Evolutionary conservation across 192 early-diverging fungal genomes (phyloP), one percentile per base, ranked within the genome.

Genomic region (Coemansia brasiliensis): DNA sequence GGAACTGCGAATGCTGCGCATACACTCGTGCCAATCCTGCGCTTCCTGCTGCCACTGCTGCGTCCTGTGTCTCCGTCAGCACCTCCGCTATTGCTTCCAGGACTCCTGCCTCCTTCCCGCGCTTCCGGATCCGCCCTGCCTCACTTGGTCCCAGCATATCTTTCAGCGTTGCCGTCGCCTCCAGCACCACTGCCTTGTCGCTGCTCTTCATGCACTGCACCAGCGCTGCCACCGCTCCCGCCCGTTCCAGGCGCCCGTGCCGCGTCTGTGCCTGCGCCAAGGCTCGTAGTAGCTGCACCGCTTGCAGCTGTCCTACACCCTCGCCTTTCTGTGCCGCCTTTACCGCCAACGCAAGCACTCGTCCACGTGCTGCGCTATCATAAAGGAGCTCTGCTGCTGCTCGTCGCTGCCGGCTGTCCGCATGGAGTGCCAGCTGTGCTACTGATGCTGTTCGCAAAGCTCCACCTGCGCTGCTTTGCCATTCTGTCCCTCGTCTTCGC

Each of bases 341-440:
- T 10, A 70, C 37, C 15, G 65, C 40, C 63, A 67, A 44, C 24
- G 2, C 3, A 20, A 70, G 51, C 56, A 65, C 54, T 9, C 46
- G 42, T 1, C 20, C 22, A 16, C 63, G 39, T 54, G 59, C 65
- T 13, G 60, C 67, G 38, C 22, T 42, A 37, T 77, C 74, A 12
- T 58, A 57, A 39, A 77, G 27, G 35, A 77, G 52, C 20, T 77
- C 63, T 9, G 56, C 40, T 0, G 74, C 63, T 1, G 63, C 58
- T 5, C 39, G 37, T 10, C 74, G 67, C 29, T 59, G 32, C 15
- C 51, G 51, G 44, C 59, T 55, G 57, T 57, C 45, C 3, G 52
- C 42, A 5, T 46, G 21, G 25, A 67, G 51, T 8, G 71, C 64
- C 25, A 74, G 52, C 21, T 53, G 44, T 8, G 39, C 59, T 17